A percentile compares a stretch with the other conserved stretches of the same genome.
Evolutionary conservation across 371 early-diverging fungal species (phyloP).

Genomic region (Vairimorpha apis): DNA sequence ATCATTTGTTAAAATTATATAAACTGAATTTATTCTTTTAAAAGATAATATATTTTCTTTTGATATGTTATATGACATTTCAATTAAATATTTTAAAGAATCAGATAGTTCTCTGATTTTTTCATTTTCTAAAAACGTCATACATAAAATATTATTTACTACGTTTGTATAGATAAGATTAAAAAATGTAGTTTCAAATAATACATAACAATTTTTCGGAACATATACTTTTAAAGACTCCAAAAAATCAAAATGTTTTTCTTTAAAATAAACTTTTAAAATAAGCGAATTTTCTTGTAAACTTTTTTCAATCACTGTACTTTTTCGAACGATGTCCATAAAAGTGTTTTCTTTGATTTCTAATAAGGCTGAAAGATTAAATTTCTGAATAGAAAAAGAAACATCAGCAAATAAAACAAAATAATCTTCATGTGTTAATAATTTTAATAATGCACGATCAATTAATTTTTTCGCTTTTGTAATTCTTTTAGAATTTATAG

Average conservation of each 20-base stretch:
- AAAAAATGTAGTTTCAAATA: slow-evolving; percentile 41
- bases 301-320: slow-evolving; percentile 13
- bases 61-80: slow-evolving; percentile 28
- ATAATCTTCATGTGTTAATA: neutral
- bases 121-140: neutral
- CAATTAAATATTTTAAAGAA: slow-evolving; percentile 20
- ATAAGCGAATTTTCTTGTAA: slow-evolving; percentile 16
- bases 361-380: slow-evolving; percentile 5
- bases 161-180: slow-evolving; percentile 12
- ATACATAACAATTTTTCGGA: neutral
- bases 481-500: slow-evolving; percentile 10
- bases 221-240: slow-evolving; percentile 23
- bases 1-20: neutral
- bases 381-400: neutral
- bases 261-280: slow-evolving; percentile 31
- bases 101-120: slow-evolving; percentile 1
- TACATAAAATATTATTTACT: slow-evolving; percentile 10
- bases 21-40: slow-evolving; percentile 1
- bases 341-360: slow-evolving; percentile 8
- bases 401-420: slow-evolving; percentile 23
- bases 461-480: slow-evolving; percentile 14
- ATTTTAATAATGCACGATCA: slow-evolving; percentile 17
- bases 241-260: slow-evolving; percentile 26
- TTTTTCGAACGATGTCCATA: neutral
- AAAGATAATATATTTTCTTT: slow-evolving; percentile 1